Evolutionary conservation across 768 basidiomycete species (phyloP).

Genomic region (Pulveroboletus sp.): DNA sequence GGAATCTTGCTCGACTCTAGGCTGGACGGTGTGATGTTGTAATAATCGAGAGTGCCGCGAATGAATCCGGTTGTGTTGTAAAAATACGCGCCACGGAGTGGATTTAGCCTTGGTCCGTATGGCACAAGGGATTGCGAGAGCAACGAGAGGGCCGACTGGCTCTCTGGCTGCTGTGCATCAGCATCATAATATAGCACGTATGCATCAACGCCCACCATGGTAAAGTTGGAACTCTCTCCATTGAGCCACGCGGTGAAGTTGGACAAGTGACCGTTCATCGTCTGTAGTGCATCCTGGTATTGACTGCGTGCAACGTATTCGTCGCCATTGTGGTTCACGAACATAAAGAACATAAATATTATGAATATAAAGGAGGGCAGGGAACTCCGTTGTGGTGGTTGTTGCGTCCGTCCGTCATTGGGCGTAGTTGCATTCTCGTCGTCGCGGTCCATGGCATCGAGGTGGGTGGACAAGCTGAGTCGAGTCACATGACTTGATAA

Average conservation of each 20-base stretch:
- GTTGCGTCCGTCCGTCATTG: conserved; percentile 15
- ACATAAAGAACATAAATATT: conserved; percentile 71
- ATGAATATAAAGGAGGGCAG: conserved; percentile 74
- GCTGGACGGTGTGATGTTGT: conserved; percentile 59
- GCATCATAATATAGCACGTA: background rate
- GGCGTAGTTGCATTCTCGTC: conserved; percentile 16
- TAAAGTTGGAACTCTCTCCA: conserved; percentile 63
- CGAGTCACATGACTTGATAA: conserved; percentile 22
- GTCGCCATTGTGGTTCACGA: conserved; percentile 72
- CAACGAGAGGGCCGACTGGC: conserved; percentile 40
- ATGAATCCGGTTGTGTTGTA: conserved; percentile 78
- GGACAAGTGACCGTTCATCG: conserved; percentile 56
- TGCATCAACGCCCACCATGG: conserved; percentile 45
- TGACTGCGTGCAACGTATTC: conserved; percentile 62
- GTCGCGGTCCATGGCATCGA: conserved; percentile 30
- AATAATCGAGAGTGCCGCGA: conserved; percentile 56
- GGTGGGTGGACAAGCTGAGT: background rate
- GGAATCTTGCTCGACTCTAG: conserved; percentile 35
- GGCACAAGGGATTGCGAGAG: conserved; percentile 51
- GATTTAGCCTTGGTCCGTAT: conserved; percentile 43
- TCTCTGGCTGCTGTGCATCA: conserved; percentile 42
- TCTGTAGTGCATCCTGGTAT: conserved; percentile 62
- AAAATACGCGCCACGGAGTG: conserved; percentile 56
- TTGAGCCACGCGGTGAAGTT: conserved; percentile 79
- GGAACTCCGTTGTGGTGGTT: conserved; percentile 52